Conservation (phyloP, 192 early-diverging fungal species). For the Polychytrium aggregatum region DNA sequence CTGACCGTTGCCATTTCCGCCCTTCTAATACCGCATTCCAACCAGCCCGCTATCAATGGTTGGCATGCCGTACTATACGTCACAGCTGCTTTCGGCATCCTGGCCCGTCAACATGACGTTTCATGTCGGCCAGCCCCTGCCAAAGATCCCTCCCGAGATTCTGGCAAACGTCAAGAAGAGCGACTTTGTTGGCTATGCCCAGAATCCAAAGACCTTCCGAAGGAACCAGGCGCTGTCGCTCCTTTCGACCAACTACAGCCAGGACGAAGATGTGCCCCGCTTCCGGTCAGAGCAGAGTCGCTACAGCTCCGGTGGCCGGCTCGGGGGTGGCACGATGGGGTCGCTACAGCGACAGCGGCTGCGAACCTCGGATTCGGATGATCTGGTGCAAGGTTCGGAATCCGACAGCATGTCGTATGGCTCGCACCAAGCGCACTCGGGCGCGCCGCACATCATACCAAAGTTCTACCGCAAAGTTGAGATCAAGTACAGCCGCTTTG, state of each 20-base stretch:
- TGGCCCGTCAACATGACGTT: conserved; percentile 58
- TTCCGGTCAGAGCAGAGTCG: conserved; percentile 72
- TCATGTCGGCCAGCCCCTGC: conserved; percentile 62
- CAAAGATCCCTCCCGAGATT: conserved; percentile 63
- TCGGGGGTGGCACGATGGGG: no score
- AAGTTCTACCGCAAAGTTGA: conserved; percentile 65
- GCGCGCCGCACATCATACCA: no score
- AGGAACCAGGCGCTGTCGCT: conserved; percentile 51
- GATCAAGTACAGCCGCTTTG: conserved; percentile 86
- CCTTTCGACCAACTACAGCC: conserved; percentile 22
- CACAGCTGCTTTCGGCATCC: conserved; percentile 66
- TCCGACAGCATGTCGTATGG: neutral
- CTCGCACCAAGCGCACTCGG: no score
- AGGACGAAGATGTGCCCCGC: conserved; percentile 45
- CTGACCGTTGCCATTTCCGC: conserved; percentile 2
- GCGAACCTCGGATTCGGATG: neutral
- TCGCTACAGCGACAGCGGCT: no score
- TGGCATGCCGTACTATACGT: conserved; percentile 67
- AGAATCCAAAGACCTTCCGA: conserved; percentile 60
- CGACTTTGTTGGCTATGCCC: conserved; percentile 90
- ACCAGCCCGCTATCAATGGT: conserved; percentile 57
- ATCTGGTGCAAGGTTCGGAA: conserved; percentile 2
- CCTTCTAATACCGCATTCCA: neutral
- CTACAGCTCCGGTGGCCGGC: conserved; percentile 42
- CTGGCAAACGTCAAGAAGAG: conserved; percentile 73